Base-by-base conservation (phyloP, 2,329 filamentous ascomycete species). In the Alternaria sp. region DNA sequence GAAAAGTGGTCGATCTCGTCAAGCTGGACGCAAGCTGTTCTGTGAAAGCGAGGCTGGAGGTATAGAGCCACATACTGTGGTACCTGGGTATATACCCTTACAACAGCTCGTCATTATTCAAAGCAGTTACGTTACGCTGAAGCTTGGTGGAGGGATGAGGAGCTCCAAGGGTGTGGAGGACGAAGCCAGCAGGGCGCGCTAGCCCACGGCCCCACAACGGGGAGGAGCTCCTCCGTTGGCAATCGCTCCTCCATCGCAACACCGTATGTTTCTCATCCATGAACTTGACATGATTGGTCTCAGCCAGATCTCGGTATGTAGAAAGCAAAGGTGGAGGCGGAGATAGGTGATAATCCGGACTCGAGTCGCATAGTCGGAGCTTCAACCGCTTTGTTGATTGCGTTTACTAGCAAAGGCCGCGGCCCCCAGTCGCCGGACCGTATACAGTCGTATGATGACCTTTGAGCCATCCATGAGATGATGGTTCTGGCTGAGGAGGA, bases 81-180 rank as follows among this genome's bases (percentile, higher is more conserved):
- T 36, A 36, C 34, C 34, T 36, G 34, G 5, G 34, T 36, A 36
- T 36, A 36, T 36, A 36, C 0, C 34, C 14, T 36, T 36, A 36
- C 34, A 16, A n/a, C 0, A 36, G 34, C 12, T 36, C 14, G 34
- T 14, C 34, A 36, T 36, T 36, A 14, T 16, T 14, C 11, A 43
- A 25, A 27, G n/a, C 34, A 51, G 22, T 36, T n/a, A 28, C 45
- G 49, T 63, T 27, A 6, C 48, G 38, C 34, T 25, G 38, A 25
- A 16, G 20, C 36, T 36, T 50, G 45, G 5, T 51, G 34, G 14
- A 14, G 34, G 34, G 14, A 36, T 36, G 34, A 36, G 34, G 34
- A 36, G 34, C 34, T n/a, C 34, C 34, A 14, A 14, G 34, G 34
- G 14, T 36, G 12, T 7, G 34, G 14, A 36, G 34, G 12, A 36